These are phyloP conservation scores for Astrothelium subdiscretum DNA, from an alignment of 495 filamentous ascomycete genomes.

Conservation along the genomic window DNA sequence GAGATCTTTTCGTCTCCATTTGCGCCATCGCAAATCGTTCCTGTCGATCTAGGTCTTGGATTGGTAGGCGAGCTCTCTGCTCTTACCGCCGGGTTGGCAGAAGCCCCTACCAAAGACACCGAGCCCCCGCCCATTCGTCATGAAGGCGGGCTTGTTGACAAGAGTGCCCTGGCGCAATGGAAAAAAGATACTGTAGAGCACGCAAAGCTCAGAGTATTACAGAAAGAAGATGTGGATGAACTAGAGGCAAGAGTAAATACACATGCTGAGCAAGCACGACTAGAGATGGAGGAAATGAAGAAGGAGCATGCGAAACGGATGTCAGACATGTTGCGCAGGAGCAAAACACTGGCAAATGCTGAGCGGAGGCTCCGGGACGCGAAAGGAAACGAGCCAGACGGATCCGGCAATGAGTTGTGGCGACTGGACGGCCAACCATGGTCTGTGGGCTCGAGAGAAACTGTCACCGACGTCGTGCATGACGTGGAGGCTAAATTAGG, in stretches of 20 bases:
- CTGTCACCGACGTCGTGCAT: slow-evolving; percentile 20
- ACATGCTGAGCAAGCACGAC: slow-evolving; percentile 51
- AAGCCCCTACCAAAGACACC: slow-evolving; percentile 37
- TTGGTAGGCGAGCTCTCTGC: slow-evolving; percentile 72
- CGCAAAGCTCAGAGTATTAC: slow-evolving; percentile 13
- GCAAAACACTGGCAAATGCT: slow-evolving; percentile 27
- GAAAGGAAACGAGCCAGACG: slow-evolving; percentile 10
- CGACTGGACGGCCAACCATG: slow-evolving; percentile 4
- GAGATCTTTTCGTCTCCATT: slow-evolving; percentile 88
- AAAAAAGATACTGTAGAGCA: slow-evolving; percentile 6
- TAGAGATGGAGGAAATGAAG: slow-evolving; percentile 75
- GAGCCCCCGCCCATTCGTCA: slow-evolving; percentile 2
- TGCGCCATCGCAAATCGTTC: slow-evolving; percentile 67
- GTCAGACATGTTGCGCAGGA: slow-evolving; percentile 58
- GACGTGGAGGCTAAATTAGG: slow-evolving; percentile 24
- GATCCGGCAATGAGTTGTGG: slow-evolving; percentile 2
- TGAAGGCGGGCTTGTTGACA: slow-evolving; percentile 22
- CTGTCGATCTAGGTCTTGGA: slow-evolving; percentile 76
- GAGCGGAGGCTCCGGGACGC: slow-evolving; percentile 24
- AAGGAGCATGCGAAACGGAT: slow-evolving; percentile 61
- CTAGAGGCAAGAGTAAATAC: slow-evolving; percentile 63
- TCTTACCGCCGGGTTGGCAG: slow-evolving; percentile 69
- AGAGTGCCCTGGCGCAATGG: slow-evolving; percentile 35
- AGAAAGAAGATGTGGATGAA: slow-evolving; percentile 37
- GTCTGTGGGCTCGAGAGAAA: slow-evolving; percentile 11